Percentiles rank a stretch among this genome's conserved stretches.
These are phyloP conservation scores for Teunomyces atbi DNA, from an alignment of 805 yeast species.

Conservation along the genomic window DNA sequence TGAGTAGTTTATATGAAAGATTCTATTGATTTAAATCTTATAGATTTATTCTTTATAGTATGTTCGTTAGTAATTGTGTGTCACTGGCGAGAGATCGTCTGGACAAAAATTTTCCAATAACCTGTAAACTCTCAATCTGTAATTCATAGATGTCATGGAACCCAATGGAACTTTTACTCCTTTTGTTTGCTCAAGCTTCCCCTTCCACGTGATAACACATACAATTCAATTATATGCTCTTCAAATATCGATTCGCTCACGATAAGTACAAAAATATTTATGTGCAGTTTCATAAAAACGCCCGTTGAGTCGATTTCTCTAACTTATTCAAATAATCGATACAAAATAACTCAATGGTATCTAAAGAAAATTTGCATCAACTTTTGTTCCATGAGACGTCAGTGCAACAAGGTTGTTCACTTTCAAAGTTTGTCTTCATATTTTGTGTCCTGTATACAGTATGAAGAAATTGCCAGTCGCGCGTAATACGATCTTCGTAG, in stretches of 20 bases:
- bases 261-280: too few species aligned
- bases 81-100: slow-evolving; percentile 5
- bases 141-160: slow-evolving; percentile 8
- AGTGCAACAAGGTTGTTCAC: too few species aligned
- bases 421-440: background rate
- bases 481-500: background rate
- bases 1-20: slow-evolving; percentile 7
- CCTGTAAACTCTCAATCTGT: slow-evolving; percentile 4
- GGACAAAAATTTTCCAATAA: slow-evolving; percentile 5
- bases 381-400: too few species aligned
- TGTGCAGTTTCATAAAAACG: too few species aligned
- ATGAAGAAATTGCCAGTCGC: background rate
- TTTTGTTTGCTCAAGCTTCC: background rate
- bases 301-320: too few species aligned
- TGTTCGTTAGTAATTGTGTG: slow-evolving; percentile 4
- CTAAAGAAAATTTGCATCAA: too few species aligned
- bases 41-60: slow-evolving; percentile 2
- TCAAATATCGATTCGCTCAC: too few species aligned
- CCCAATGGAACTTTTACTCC: slow-evolving; percentile 5
- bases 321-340: too few species aligned
- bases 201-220: too few species aligned
- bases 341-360: too few species aligned
- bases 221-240: too few species aligned
- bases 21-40: slow-evolving; percentile 6
- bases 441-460: background rate